Percentiles rank a stretch among this genome's conserved stretches.
phyloP scores from a whole-genome alignment of 805 yeast species.

The Teunomyces kruisii region DNA sequence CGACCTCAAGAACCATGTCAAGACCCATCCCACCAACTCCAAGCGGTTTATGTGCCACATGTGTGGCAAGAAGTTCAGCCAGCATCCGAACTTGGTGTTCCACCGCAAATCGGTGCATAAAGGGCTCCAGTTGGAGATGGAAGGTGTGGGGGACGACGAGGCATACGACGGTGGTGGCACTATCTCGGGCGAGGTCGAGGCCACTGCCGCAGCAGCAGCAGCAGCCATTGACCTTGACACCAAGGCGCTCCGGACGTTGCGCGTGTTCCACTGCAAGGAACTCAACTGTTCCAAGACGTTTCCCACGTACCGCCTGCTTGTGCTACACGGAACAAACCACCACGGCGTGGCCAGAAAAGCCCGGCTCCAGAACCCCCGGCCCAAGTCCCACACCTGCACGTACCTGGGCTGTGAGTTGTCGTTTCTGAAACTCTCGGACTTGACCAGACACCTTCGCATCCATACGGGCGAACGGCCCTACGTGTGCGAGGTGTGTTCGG shows the following conservation, averaged over 20 bases:
- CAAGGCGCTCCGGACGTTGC: slow-evolving; percentile 1
- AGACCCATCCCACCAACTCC: slow-evolving; percentile 10
- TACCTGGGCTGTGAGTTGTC: slow-evolving; percentile 69
- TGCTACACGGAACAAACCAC: slow-evolving; percentile 7
- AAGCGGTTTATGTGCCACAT: slow-evolving; percentile 9
- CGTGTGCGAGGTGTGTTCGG: slow-evolving; percentile 57
- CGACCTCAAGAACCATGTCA: slow-evolving; percentile 12
- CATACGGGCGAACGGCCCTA: slow-evolving; percentile 83
- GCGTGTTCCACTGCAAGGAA: slow-evolving; percentile 15
- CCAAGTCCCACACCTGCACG: slow-evolving; percentile 42
- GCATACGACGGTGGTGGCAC: no score
- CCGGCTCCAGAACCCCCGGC: no score
- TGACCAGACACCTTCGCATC: slow-evolving; percentile 57
- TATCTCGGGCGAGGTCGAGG: no score
- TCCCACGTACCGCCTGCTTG: slow-evolving; percentile 12
- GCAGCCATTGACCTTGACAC: background rate
- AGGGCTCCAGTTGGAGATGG: slow-evolving; percentile 6
- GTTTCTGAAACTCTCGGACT: slow-evolving; percentile 41
- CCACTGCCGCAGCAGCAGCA: no score
- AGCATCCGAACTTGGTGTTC: slow-evolving; percentile 10
- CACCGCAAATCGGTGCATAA: slow-evolving; percentile 10
- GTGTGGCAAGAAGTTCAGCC: slow-evolving; percentile 13
- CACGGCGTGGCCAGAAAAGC: no score
- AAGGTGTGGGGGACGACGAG: no score
- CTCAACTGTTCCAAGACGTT: slow-evolving; percentile 16